A percentile compares a stretch with the other conserved stretches of the same genome.
Conservation (phyloP, 371 early-diverging fungal genomes). For the Mortierella sp. region DNA sequence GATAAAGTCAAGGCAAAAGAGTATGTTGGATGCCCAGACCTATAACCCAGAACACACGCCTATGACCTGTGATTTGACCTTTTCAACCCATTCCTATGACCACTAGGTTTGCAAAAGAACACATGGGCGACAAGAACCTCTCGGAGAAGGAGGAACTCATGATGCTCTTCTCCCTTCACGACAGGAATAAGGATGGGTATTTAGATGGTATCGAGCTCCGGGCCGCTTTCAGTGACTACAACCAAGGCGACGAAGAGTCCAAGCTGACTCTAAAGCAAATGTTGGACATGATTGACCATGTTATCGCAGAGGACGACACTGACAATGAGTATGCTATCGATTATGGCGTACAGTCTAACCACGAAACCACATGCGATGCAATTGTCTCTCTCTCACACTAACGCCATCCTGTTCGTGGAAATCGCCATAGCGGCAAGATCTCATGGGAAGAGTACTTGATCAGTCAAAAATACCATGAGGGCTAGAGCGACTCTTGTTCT, state of each 20-base stretch:
- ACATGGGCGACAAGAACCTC: slow-evolving; percentile 51
- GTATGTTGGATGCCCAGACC: slow-evolving; percentile 8
- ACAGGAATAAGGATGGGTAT: slow-evolving; percentile 69
- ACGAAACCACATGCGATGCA: background rate
- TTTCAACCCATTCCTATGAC: background rate
- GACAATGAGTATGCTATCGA: slow-evolving; percentile 61
- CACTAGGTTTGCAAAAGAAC: slow-evolving; percentile 52
- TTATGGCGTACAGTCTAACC: background rate
- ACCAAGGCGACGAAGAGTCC: slow-evolving; percentile 34
- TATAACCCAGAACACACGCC: background rate
- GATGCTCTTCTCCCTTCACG: slow-evolving; percentile 69
- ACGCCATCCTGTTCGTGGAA: background rate
- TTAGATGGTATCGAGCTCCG: slow-evolving; percentile 81
- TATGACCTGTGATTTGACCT: background rate
- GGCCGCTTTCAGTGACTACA: slow-evolving; percentile 62
- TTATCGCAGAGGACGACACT: slow-evolving; percentile 69
- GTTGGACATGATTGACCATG: slow-evolving; percentile 69
- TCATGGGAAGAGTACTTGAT: slow-evolving; percentile 80
- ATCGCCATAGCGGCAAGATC: slow-evolving; percentile 68
- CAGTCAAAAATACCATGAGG: slow-evolving; percentile 70
- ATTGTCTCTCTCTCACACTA: background rate
- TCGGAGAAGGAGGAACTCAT: slow-evolving; percentile 62
- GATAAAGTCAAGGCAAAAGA: slow-evolving; percentile 37
- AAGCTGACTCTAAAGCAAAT: slow-evolving; percentile 47
- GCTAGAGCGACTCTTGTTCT: slow-evolving; percentile 7